phyloP scores from a whole-genome alignment of 148 eudicot species.

The Camellia japonica region DNA sequence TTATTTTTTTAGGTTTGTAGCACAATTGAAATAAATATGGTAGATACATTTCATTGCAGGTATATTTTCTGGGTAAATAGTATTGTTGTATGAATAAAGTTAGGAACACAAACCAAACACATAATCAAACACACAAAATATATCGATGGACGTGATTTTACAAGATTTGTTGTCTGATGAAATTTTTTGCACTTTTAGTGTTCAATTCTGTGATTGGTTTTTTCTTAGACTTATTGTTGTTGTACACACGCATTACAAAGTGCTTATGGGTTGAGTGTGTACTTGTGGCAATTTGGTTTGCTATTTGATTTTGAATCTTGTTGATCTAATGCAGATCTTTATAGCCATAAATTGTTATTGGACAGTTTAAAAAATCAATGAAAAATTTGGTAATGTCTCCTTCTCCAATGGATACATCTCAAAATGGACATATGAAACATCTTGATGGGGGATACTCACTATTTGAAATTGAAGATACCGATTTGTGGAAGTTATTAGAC shows the following conservation, averaged over 20 bases:
- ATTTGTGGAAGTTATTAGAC: slow-evolving; percentile 53
- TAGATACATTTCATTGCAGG: no score
- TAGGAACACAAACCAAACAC: background rate
- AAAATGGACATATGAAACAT: slow-evolving; percentile 12
- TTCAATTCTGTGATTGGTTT: no score
- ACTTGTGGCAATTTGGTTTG: background rate
- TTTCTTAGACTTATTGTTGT: no score
- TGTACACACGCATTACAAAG: no score
- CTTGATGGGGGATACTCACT: slow-evolving; percentile 30
- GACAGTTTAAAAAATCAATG: no score
- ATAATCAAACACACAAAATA: no score
- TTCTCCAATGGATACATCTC: background rate
- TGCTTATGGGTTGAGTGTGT: background rate
- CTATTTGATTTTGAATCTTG: background rate
- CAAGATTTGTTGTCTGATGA: background rate
- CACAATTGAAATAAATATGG: no score
- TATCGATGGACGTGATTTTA: background rate
- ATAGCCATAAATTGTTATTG: background rate
- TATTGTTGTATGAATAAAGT: background rate
- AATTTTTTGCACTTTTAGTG: no score
- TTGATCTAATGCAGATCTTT: background rate
- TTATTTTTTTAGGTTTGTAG: no score
- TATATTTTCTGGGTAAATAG: no score
- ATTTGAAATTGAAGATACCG: slow-evolving; percentile 63
- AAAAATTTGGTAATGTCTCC: slow-evolving; percentile 20